These are phyloP conservation scores for Stromatinia cepivora DNA, from an alignment of 2,329 filamentous ascomycete species.

Conservation along the genomic window DNA sequence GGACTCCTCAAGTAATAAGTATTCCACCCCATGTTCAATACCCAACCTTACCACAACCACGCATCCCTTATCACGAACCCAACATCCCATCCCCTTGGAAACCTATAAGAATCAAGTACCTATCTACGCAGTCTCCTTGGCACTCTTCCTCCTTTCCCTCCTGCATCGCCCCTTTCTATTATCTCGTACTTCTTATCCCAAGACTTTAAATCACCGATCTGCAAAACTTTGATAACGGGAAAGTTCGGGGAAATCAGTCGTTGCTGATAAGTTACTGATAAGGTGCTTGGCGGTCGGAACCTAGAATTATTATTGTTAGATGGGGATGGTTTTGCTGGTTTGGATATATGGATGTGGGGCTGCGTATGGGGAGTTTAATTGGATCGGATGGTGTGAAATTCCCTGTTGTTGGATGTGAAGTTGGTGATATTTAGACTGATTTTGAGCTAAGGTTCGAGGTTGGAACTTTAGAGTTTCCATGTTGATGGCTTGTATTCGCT, in stretches of 20 bases:
- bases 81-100: not conserved
- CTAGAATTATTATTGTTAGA: too few relatives aligned
- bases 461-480: too few relatives aligned
- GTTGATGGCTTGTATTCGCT: not conserved
- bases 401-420: not conserved
- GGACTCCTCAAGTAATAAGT: not conserved
- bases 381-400: not conserved
- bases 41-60: not conserved
- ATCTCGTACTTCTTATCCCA: too few relatives aligned
- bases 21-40: not conserved
- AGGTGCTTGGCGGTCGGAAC: not conserved
- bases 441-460: not conserved
- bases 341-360: not conserved
- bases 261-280: not conserved
- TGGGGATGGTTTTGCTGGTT: constrained; percentile 6
- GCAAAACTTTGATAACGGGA: not conserved
- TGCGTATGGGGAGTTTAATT: too few relatives aligned
- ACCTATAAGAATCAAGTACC: not conserved
- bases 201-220: not conserved
- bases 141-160: not conserved
- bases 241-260: not conserved
- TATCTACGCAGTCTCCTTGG: not conserved
- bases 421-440: not conserved
- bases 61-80: not conserved
- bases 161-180: too few relatives aligned